Evolutionary conservation across 2,329 filamentous ascomycete genomes (phyloP), one percentile per base, ranked within the genome.

Genomic region (Orbilia brochopaga): DNA sequence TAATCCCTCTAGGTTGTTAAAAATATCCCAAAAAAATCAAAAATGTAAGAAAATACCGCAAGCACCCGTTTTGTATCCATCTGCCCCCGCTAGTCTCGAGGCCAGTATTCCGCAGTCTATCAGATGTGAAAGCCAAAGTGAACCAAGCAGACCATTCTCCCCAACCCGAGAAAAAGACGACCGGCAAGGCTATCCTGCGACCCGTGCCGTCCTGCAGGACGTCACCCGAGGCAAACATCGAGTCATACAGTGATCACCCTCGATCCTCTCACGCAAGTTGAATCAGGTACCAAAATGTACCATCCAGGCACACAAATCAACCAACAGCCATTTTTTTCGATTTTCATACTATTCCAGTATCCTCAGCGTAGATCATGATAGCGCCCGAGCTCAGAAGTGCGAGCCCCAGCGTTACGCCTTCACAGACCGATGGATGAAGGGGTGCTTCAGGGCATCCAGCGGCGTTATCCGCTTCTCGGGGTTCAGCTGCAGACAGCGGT

Each of bases 391-490:
- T 35, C 35, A 19, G 30, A 27, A 46, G 30, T 60, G 50, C 40
- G 52, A 58, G 54, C 56, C 48, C 8, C 11, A 4, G 8, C 15
- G 11, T 54, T 37, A 73, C 66, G 57, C 56, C 52, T 73, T 73
- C 35, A 57, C 10, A 23, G 61, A 27, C 46, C 56, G 57, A 48
- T 63, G 53, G 21, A 97, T 91, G 80, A 97, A 97, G 0, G 90
- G 90, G 82, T 97, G 93, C 78, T 87, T 88, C 76, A 97, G 82
- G 54, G 94, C 94, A 77, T 97, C 92, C 13, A 85, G 83, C 0
- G 94, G 90, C 52, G 90, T 93, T 77, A 94, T 90, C 74, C 94
- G 86, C 83, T 95, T 96, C 79, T 96, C 92, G 0, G 93, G 91
- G 78, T 97, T 96, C 74, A 97, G 84, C 67, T 88, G 87, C 74